Base-by-base conservation (phyloP, 495 filamentous ascomycete genomes). In the Astrocystis sublimbata region DNA sequence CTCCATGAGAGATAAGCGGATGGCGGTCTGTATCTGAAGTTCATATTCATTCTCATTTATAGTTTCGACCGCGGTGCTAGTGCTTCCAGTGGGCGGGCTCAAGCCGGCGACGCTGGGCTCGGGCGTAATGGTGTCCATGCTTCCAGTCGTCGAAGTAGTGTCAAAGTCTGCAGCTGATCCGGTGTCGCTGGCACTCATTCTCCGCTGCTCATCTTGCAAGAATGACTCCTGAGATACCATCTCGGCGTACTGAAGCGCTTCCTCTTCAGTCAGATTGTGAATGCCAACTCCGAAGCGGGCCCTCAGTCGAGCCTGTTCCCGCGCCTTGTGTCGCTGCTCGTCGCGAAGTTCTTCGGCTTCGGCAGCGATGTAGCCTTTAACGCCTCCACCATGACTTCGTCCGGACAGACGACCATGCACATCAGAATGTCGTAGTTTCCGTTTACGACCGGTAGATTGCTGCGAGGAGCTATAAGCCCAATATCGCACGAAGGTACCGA, bases 401-500 rank as follows among this genome's bases (percentile, higher is more conserved):
- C 65, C 69, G 12, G 68, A 66, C 13, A 69, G 63, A 4, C 77
- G 75, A 41, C 76, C 75, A 41, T 82, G 77, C 17, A 75, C 67
- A 52, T 80, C 77, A 1, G 74, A 71, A 55, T 79, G 78, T 9
- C 79, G 76, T 23, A 70, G 63, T 12, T 73, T 79, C 0, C 81
- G 79, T 65, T 80, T 81, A 3, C 77, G 76, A 45, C 81, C 75
- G 13, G 75, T 56, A 1, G 65, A 36, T 31, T 78, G 75, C n/a
- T 66, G 68, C 0, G 74, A 77, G 4, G 92, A 93, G 69, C 90
- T 96, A 71, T 96, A 97, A 17, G 89, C 88, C 94, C 94, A 98
- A 71, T 92, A 97, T 35, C 91, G 88, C 8, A 98, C 77, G 71
- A 93, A 88, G 0, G 88, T 89, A 38, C 96, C 94, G 31, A 96